Percentiles rank a stretch among this genome's conserved stretches.
These are phyloP conservation scores for Gastrodia elata DNA, from an alignment of 106 monocot species.

Conservation along the genomic window DNA sequence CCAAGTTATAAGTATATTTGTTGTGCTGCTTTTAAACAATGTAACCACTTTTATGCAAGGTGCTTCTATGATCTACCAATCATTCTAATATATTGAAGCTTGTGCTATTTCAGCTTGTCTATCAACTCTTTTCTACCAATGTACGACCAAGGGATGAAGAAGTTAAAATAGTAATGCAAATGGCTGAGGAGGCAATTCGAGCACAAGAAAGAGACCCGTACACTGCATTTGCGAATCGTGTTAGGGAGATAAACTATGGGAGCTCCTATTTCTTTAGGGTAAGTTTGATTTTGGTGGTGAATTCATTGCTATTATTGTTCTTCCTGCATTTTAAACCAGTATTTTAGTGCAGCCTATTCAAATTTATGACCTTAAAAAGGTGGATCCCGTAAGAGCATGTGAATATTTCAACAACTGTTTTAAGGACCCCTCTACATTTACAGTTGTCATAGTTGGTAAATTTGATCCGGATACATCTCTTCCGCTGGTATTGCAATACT, in stretches of 20 bases:
- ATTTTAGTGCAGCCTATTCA: slow-evolving; percentile 67
- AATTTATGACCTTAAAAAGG: slow-evolving; percentile 77
- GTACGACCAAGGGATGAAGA: slow-evolving; percentile 90
- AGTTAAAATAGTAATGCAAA: slow-evolving; percentile 99
- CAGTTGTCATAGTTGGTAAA: slow-evolving; percentile 89
- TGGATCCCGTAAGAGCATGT: slow-evolving; percentile 88
- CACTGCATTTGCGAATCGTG: slow-evolving; percentile 89
- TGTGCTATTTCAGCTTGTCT: slow-evolving; percentile 68
- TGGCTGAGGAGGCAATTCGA: slow-evolving; percentile 93
- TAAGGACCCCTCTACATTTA: slow-evolving; percentile 92
- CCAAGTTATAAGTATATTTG: neutral
- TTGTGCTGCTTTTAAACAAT: neutral
- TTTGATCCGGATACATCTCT: slow-evolving; percentile 56
- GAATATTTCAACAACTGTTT: slow-evolving; percentile 86
- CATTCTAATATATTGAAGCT: neutral
- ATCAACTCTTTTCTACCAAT: slow-evolving; percentile 87
- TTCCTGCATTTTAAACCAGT: slow-evolving; percentile 8
- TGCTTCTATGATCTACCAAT: neutral
- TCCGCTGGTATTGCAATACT: slow-evolving; percentile 81
- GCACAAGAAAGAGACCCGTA: slow-evolving; percentile 99
- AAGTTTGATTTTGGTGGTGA: slow-evolving; percentile 6
- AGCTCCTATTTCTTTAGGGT: slow-evolving; percentile 93
- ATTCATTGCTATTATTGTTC: neutral
- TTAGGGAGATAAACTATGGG: slow-evolving; percentile 89
- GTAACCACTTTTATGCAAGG: neutral